Evolutionary conservation across 306 rosid species (phyloP), one percentile per base, ranked within the genome.

Genomic region (Prunus armeniaca): DNA sequence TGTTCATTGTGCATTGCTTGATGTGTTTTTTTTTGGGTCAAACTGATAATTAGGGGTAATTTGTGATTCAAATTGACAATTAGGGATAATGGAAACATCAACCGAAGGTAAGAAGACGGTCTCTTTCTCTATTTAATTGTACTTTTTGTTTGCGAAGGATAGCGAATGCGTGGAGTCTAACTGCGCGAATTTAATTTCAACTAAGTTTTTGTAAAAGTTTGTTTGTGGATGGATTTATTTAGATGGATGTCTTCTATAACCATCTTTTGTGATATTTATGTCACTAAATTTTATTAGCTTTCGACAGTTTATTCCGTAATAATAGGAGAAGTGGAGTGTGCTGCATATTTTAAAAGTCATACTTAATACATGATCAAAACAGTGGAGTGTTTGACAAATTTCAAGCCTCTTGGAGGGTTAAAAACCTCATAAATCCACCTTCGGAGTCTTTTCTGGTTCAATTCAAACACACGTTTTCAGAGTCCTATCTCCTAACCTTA

Each of bases 381-480:
- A 32, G 50, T 54, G 12, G 75, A 52, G 65, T 34, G 30, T 32
- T 49, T 71, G 51, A 32, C 74, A 51, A 52, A 51, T 27, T 28
- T 52, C 47, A 69, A 69, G 43, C 4, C 32, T 25, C 47, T 22
- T 17, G 25, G 66, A 58, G 66, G 24, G 18, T 58, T 58, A 52
- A 9, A 34, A 19, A 54, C 25, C 63, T n/a, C 9, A 17, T 45
- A 68, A 67, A 45, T 38, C 80, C 68, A 50, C 24, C 32, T 72
- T 45, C 41, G 2, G 58, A 56, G 71, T 22, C 24, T 1, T 55
- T 14, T 25, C 43, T 38, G 9, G 43, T 7, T 27, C 51, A 72
- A n/a, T 10, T 32, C 28, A 54, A n/a, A 19, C 76, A 56, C 66
- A 72, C 54, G 17, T 74, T 79, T 67, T 51, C 72, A 41, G 12